phyloP scores from a whole-genome alignment of 129 eudicot species.

The Kitagawia praeruptora region DNA sequence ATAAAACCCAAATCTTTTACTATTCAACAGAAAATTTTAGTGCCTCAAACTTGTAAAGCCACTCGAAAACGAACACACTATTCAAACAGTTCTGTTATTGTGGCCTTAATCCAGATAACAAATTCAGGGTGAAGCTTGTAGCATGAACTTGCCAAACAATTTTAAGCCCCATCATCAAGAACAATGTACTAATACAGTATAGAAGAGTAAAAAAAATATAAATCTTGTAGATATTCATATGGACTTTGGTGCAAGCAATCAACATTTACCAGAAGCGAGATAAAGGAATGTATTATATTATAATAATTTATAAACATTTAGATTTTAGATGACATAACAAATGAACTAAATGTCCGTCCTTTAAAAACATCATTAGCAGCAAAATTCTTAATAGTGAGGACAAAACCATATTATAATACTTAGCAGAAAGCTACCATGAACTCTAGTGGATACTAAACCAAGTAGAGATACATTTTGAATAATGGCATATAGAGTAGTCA shows the following conservation, averaged over 20 bases:
- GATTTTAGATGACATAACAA: slow-evolving; percentile 3
- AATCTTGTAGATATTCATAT: neutral
- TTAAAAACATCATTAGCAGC: neutral
- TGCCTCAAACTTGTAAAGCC: neutral
- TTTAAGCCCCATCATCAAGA: neutral
- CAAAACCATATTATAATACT: neutral
- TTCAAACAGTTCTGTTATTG: neutral
- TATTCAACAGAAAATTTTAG: neutral
- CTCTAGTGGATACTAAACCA: neutral
- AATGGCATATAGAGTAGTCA: neutral
- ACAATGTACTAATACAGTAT: neutral
- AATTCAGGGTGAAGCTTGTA: neutral
- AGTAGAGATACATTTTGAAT: neutral
- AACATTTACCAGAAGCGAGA: neutral
- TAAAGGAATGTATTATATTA: neutral
- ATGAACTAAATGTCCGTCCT: neutral
- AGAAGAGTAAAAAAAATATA: neutral
- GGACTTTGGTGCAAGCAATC: neutral
- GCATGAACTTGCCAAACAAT: neutral
- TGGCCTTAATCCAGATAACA: neutral
- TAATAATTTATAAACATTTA: neutral
- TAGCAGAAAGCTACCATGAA: neutral
- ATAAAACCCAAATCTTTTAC: neutral
- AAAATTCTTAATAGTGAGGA: neutral
- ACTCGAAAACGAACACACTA: neutral